These are phyloP conservation scores for Tolypocladium tundrense DNA, from an alignment of 2,329 filamentous ascomycete genomes.

Conservation along the genomic window DNA sequence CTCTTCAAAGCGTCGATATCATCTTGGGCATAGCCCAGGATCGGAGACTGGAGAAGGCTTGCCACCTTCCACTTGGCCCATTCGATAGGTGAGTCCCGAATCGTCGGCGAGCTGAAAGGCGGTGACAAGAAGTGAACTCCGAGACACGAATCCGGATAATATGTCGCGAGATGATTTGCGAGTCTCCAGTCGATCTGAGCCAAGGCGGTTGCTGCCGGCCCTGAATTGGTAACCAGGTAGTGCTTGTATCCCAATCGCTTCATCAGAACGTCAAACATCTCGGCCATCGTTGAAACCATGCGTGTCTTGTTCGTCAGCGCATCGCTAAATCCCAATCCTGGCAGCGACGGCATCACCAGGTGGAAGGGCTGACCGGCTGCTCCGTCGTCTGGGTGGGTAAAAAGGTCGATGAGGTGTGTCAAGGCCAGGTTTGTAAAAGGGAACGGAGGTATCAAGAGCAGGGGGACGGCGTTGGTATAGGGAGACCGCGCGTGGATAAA, in stretches of 20 bases:
- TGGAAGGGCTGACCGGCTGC: constrained; percentile 45
- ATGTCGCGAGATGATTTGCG: constrained; percentile 34
- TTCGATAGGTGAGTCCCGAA: constrained; percentile 29
- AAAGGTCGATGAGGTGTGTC: constrained; percentile 39
- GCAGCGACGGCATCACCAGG: constrained; percentile 55
- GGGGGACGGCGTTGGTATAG: constrained; percentile 44
- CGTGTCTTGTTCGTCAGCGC: constrained; percentile 38
- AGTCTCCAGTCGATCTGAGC: constrained; percentile 43
- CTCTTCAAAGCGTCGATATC: constrained; percentile 36
- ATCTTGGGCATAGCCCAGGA: constrained; percentile 45
- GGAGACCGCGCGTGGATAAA: constrained; percentile 52
- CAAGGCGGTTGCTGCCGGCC: constrained; percentile 33
- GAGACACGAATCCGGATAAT: constrained; percentile 39
- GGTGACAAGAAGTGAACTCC: constrained; percentile 53
- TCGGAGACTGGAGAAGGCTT: constrained; percentile 32
- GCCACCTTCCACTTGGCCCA: constrained; percentile 49
- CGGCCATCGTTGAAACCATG: constrained; percentile 42
- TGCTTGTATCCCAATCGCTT: constrained; percentile 43
- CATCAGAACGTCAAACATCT: constrained; percentile 51
- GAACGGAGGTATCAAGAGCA: constrained; percentile 56
- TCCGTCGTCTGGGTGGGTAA: constrained; percentile 42
- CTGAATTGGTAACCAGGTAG: constrained; percentile 48
- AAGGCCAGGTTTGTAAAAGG: constrained; percentile 55
- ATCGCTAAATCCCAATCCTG: constrained; percentile 59
- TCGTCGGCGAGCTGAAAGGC: constrained; percentile 36